phyloP scores from a whole-genome alignment of 495 filamentous ascomycete genomes.

The Geopyxis carbonaria region DNA sequence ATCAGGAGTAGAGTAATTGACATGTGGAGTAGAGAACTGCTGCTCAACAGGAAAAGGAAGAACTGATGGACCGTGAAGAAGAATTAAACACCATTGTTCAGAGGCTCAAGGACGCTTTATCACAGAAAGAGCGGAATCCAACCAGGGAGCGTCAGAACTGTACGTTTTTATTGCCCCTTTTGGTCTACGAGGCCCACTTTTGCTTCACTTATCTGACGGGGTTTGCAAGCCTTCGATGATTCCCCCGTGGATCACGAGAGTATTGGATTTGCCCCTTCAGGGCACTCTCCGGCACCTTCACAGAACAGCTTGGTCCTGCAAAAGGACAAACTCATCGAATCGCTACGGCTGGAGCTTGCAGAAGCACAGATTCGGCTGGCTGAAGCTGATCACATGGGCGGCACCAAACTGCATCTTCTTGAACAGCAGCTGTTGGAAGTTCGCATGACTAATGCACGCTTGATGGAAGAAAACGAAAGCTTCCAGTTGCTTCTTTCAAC shows the following conservation, averaged over 20 bases:
- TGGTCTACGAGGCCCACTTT: too few relatives aligned
- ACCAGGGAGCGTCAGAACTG: constrained; percentile 22
- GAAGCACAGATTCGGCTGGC: constrained; percentile 91
- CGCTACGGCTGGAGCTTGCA: constrained; percentile 73
- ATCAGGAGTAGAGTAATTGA: constrained; percentile 8
- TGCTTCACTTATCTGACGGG: too few relatives aligned
- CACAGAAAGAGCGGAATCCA: constrained; percentile 31
- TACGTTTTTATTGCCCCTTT: constrained; percentile 22
- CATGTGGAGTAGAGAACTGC: constrained; percentile 39
- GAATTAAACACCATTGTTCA: constrained; percentile 79
- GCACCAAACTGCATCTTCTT: constrained; percentile 65
- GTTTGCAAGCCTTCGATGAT: constrained; percentile 1
- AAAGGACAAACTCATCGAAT: constrained; percentile 93
- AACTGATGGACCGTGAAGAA: constrained; percentile 64
- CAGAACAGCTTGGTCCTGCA: constrained; percentile 72
- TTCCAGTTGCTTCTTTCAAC: constrained; percentile 88
- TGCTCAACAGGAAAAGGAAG: constrained; percentile 79
- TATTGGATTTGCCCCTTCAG: constrained; percentile 84
- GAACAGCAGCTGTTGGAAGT: constrained; percentile 78
- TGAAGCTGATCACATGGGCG: constrained; percentile 82
- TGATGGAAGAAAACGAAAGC: constrained; percentile 98
- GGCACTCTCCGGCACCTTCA: constrained; percentile 53
- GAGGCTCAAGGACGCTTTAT: constrained; percentile 70
- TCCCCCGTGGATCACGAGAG: too few relatives aligned
- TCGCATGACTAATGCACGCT: constrained; percentile 77